Percentiles rank a stretch among this genome's conserved stretches.
Conservation (phyloP, 2,329 filamentous ascomycete genomes). For the Xylaria sp. region DNA sequence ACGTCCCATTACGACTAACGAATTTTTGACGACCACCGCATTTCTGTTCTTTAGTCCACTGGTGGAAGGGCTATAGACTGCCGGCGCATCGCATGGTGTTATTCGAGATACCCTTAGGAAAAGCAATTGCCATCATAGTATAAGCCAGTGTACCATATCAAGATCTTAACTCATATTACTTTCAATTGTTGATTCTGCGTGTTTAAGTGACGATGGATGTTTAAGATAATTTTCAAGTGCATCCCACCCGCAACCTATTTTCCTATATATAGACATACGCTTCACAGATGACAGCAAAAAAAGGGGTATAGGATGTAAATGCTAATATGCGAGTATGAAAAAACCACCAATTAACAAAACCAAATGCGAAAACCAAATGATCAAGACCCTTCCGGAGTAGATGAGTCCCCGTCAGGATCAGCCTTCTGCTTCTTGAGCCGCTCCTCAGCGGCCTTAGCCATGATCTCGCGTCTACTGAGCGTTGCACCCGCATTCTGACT, state of each 20-base stretch:
- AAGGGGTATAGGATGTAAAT: constrained; percentile 30
- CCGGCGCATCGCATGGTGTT: constrained; percentile 18
- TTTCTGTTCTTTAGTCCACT: constrained; percentile 8
- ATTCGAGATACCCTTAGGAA: constrained; percentile 33
- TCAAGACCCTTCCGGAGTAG: constrained; percentile 29
- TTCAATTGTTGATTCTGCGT: background rate
- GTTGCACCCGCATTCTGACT: constrained; percentile 36
- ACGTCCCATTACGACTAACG: constrained; percentile 18
- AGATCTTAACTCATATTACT: background rate
- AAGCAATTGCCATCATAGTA: background rate
- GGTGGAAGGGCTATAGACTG: background rate
- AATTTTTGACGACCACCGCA: constrained; percentile 18
- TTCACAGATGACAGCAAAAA: constrained; percentile 2
- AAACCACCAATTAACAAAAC: background rate
- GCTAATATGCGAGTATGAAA: background rate
- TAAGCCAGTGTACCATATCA: background rate
- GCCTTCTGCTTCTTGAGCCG: constrained; percentile 61
- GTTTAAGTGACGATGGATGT: background rate
- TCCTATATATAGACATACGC: constrained; percentile 12
- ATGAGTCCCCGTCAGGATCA: constrained; percentile 37
- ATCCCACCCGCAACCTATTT: background rate
- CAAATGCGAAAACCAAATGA: constrained; percentile 12
- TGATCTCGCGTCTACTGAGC: constrained; percentile 77
- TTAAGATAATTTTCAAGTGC: background rate
- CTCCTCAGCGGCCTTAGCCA: constrained; percentile 80